These are phyloP conservation scores for Crataegus laevigata DNA, from an alignment of 306 rosid species.

Conservation along the genomic window DNA sequence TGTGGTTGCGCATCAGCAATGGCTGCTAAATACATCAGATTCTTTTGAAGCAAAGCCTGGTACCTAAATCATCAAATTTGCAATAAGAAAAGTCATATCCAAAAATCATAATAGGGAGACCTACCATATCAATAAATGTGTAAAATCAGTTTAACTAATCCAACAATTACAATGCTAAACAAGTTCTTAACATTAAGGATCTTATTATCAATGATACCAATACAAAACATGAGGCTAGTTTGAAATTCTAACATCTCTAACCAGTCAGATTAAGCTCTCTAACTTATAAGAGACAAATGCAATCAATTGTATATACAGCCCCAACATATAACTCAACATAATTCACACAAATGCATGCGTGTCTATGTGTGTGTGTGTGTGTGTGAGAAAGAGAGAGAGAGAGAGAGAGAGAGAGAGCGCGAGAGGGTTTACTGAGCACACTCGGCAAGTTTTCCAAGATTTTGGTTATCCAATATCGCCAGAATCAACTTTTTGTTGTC, in stretches of 20 bases:
- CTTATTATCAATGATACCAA: too few species aligned
- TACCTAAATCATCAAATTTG: slow-evolving; percentile 43
- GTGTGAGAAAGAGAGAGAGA: too few species aligned
- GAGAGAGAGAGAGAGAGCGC: background rate
- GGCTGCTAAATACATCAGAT: slow-evolving; percentile 96
- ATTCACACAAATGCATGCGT: background rate
- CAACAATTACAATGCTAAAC: too few species aligned
- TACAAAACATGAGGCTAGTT: too few species aligned
- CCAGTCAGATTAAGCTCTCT: background rate
- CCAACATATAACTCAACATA: background rate
- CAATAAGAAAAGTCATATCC: background rate
- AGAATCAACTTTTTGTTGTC: slow-evolving; percentile 94
- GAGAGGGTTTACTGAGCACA: slow-evolving; percentile 81
- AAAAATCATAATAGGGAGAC: background rate
- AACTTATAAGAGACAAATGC: background rate
- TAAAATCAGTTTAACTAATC: too few species aligned
- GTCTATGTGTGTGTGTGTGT: too few species aligned
- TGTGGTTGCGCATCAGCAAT: slow-evolving; percentile 99
- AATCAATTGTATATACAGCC: background rate
- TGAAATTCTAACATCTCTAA: background rate
- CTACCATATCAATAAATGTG: too few species aligned
- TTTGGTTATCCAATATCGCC: slow-evolving; percentile 93
- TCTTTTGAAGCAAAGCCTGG: slow-evolving; percentile 97
- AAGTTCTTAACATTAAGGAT: too few species aligned
- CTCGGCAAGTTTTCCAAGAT: slow-evolving; percentile 95